phyloP scores from a whole-genome alignment of 164 flowering plant species.

The Umbellularia californica region DNA sequence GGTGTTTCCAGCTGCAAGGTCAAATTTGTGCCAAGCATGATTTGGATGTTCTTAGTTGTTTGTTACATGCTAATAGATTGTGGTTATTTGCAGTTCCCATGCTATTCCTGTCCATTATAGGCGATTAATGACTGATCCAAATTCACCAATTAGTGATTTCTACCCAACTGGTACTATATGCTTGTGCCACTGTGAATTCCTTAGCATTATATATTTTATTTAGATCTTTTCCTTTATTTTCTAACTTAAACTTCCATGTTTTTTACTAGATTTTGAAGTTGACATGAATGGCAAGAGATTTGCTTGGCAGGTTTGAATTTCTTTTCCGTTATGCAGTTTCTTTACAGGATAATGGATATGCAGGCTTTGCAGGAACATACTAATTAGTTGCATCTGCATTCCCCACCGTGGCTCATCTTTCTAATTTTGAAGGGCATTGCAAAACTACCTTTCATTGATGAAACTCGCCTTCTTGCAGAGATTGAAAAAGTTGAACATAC shows the following conservation, averaged over 20 bases:
- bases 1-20: conserved; percentile 99
- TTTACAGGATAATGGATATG: conserved; percentile 1
- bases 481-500: conserved; percentile 72
- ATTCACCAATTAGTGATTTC: conserved; percentile 91
- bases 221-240: neutral
- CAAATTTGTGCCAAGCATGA: conserved; percentile 2
- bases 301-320: conserved; percentile 79
- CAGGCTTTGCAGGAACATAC: neutral
- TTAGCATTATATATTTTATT: neutral
- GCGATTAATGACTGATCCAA: conserved; percentile 79
- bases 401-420: neutral
- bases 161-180: conserved; percentile 70
- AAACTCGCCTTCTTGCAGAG: conserved; percentile 79
- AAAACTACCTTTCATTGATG: conserved; percentile 96
- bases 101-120: conserved; percentile 86
- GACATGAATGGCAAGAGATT: conserved; percentile 98
- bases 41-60: neutral
- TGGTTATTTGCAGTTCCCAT: conserved; percentile 62
- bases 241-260: neutral
- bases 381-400: neutral
- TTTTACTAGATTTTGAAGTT: conserved; percentile 82
- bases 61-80: conserved; percentile 5
- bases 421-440: conserved; percentile 69
- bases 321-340: neutral
- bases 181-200: neutral